Evolutionary conservation across 2,329 filamentous ascomycete genomes (phyloP).

Genomic region (Colletotrichum sidae): DNA sequence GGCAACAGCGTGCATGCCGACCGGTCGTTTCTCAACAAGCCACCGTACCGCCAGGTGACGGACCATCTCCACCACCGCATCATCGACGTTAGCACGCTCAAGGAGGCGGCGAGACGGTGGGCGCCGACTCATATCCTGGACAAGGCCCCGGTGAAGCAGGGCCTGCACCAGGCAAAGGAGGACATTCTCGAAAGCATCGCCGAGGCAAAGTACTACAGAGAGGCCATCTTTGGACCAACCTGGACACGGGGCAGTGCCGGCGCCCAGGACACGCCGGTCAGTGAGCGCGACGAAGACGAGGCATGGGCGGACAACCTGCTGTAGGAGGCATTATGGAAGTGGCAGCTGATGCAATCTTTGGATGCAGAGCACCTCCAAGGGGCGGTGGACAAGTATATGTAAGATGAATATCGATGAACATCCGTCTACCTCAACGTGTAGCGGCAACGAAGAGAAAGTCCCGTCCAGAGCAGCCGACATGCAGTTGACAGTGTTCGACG

Average conservation of each 20-base stretch:
- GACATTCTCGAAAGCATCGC: slow-evolving; percentile 97
- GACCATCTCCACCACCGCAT: slow-evolving; percentile 90
- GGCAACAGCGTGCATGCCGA: slow-evolving; percentile 96
- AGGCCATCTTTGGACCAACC: slow-evolving; percentile 70
- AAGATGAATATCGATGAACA: too few species aligned
- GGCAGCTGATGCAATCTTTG: too few species aligned
- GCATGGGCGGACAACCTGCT: slow-evolving; percentile 38
- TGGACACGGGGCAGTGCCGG: slow-evolving; percentile 34
- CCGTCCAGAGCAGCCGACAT: too few species aligned
- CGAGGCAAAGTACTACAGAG: slow-evolving; percentile 87
- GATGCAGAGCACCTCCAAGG: too few species aligned
- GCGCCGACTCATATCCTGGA: slow-evolving; percentile 69
- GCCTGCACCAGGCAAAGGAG: slow-evolving; percentile 82
- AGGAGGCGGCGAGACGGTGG: slow-evolving; percentile 91
- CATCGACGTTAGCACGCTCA: slow-evolving; percentile 90
- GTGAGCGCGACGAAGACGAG: slow-evolving; percentile 33
- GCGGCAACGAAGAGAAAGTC: too few species aligned
- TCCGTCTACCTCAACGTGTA: too few species aligned
- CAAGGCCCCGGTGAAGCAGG: slow-evolving; percentile 77
- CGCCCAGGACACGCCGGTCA: slow-evolving; percentile 31
- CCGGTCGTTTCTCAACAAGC: slow-evolving; percentile 79
- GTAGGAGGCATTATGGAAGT: background rate
- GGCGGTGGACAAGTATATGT: too few species aligned
- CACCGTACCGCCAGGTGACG: slow-evolving; percentile 79
- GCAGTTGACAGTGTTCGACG: too few species aligned